Percentiles rank a stretch among this genome's conserved stretches.
Conservation (phyloP, 257 asterid genomes). For the Salvia splendens region DNA sequence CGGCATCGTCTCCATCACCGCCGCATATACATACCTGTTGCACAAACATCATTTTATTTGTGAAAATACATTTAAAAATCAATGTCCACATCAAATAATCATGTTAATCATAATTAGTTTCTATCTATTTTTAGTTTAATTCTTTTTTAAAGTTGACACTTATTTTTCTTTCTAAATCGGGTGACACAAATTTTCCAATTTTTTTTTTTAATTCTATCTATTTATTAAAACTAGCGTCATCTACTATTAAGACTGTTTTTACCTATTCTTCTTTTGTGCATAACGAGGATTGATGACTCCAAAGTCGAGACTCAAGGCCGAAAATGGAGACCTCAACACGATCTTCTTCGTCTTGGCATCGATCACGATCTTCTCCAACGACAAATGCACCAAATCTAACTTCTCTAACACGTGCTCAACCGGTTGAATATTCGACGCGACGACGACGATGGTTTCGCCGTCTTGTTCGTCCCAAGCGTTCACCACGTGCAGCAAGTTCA, state of each 20-base stretch:
- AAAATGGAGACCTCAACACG: constrained; percentile 33
- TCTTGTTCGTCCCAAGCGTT: constrained; percentile 38
- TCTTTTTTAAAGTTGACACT: too few relatives aligned
- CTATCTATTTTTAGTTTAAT: too few relatives aligned
- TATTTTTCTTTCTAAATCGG: too few relatives aligned
- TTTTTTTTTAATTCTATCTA: too few relatives aligned
- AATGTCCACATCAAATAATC: too few relatives aligned
- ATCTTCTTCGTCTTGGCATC: constrained; percentile 40
- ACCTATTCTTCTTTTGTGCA: constrained; percentile 38
- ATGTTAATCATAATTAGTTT: too few relatives aligned
- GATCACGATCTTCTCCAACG: constrained; percentile 45
- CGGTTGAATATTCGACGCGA: constrained; percentile 24
- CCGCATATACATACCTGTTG: constrained; percentile 28
- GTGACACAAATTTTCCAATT: too few relatives aligned
- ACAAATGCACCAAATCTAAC: constrained; percentile 47
- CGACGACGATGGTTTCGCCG: too few relatives aligned
- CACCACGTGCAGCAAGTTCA: constrained; percentile 37
- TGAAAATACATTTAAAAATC: too few relatives aligned
- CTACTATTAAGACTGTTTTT: too few relatives aligned
- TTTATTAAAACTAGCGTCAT: too few relatives aligned
- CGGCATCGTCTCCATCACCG: constrained; percentile 12
- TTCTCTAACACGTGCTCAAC: constrained; percentile 60
- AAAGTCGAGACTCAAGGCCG: constrained; percentile 44
- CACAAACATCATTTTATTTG: too few relatives aligned
- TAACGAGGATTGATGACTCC: constrained; percentile 44